Percentiles rank a stretch among this genome's conserved stretches.
Evolutionary conservation across 164 flowering plant species (phyloP).

Genomic region (Stephania japonica): DNA sequence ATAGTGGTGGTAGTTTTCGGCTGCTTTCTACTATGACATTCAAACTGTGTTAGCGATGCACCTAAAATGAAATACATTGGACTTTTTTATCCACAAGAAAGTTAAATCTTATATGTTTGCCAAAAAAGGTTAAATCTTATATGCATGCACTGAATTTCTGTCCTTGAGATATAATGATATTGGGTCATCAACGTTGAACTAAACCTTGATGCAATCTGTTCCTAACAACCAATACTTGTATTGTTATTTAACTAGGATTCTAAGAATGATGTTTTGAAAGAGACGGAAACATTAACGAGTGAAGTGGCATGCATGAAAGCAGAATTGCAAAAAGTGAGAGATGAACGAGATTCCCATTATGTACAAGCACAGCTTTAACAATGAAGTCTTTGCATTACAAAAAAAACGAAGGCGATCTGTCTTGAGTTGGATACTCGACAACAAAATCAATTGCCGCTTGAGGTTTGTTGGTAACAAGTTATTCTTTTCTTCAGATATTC

Average conservation of each 20-base stretch:
- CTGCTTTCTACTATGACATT: not conserved
- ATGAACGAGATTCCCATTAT: constrained; percentile 51
- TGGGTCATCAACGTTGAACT: not conserved
- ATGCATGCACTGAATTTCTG: too few relatives aligned
- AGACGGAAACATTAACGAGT: constrained; percentile 36
- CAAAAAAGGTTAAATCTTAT: too few relatives aligned
- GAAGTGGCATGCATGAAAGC: constrained; percentile 41
- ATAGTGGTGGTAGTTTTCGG: not conserved
- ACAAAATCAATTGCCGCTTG: constrained; percentile 40
- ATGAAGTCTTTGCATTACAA: constrained; percentile 41
- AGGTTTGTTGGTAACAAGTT: constrained; percentile 40
- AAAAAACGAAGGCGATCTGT: constrained; percentile 40
- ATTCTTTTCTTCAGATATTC: not conserved
- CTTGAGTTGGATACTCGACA: constrained; percentile 39
- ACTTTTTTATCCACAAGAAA: too few relatives aligned
- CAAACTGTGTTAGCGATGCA: not conserved
- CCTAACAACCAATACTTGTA: not conserved
- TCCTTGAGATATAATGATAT: too few relatives aligned
- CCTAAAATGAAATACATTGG: not conserved
- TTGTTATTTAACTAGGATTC: constrained; percentile 33
- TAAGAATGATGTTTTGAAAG: constrained; percentile 42
- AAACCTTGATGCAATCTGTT: not conserved
- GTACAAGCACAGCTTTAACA: constrained; percentile 31
- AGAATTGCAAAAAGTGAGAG: constrained; percentile 55
- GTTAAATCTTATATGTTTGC: too few relatives aligned